These are phyloP conservation scores for Clonostachys rosea DNA, from an alignment of 2,329 filamentous ascomycete genomes.

Conservation along the genomic window DNA sequence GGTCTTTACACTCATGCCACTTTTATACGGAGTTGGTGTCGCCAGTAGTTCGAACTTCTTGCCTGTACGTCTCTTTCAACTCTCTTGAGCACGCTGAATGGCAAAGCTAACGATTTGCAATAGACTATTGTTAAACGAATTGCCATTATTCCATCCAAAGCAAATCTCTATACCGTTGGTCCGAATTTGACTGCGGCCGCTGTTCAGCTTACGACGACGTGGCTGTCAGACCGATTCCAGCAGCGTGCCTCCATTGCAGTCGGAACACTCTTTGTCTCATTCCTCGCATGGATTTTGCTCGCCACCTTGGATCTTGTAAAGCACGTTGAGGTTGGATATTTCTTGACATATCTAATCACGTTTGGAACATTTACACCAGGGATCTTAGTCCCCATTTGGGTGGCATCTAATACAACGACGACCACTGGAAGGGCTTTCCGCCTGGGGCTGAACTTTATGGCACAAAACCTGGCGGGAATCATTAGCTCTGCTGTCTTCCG, in stretches of 20 bases:
- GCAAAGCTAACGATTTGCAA: too few relatives aligned
- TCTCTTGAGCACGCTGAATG: too few relatives aligned
- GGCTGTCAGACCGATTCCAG: slow-evolving; percentile 9
- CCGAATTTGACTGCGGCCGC: slow-evolving; percentile 12
- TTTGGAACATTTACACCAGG: slow-evolving; percentile 12
- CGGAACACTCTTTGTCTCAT: slow-evolving; percentile 5
- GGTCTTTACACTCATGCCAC: slow-evolving; percentile 12
- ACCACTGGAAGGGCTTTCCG: slow-evolving; percentile 4
- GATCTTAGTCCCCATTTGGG: slow-evolving; percentile 4
- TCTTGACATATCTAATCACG: slow-evolving; percentile 13
- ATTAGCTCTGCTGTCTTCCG: slow-evolving; percentile 2
- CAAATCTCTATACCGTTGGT: slow-evolving; percentile 16
- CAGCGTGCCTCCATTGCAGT: slow-evolving; percentile 9
- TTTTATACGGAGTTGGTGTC: slow-evolving; percentile 15
- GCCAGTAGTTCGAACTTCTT: slow-evolving; percentile 15
- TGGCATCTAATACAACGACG: slow-evolving; percentile 4
- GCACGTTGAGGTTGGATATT: slow-evolving; percentile 11
- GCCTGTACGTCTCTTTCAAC: slow-evolving; percentile 5
- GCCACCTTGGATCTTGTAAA: slow-evolving; percentile 9
- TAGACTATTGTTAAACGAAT: slow-evolving; percentile 26
- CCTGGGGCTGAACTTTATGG: slow-evolving; percentile 4
- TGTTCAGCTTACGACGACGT: slow-evolving; percentile 7
- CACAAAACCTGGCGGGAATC: slow-evolving; percentile 4
- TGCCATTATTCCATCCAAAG: slow-evolving; percentile 17
- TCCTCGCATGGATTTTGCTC: slow-evolving; percentile 11